phyloP scores from a whole-genome alignment of 495 filamentous ascomycete species.

The Penicillium paxilli region DNA sequence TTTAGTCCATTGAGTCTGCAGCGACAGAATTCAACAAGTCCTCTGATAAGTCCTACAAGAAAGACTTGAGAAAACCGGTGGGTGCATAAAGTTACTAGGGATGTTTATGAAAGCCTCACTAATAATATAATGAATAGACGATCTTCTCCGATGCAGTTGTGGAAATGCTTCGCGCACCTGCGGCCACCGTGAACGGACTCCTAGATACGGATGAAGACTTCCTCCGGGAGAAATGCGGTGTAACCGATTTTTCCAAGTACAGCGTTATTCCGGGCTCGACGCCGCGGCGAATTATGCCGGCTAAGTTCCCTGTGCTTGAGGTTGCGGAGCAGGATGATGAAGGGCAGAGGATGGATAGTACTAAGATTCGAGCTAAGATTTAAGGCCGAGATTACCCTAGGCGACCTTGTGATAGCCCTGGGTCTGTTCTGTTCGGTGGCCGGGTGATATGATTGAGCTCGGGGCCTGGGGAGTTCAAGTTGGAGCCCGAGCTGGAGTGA shows the following conservation, averaged over 20 bases:
- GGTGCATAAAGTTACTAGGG: conserved; percentile 39
- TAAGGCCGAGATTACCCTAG: no score
- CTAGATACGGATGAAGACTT: conserved; percentile 83
- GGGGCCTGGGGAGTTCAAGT: background rate
- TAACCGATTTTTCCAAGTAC: conserved; percentile 76
- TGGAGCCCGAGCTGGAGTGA: background rate
- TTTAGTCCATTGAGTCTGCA: conserved; percentile 67
- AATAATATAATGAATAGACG: conserved; percentile 29
- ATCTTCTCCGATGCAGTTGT: conserved; percentile 83
- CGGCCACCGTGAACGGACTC: conserved; percentile 64
- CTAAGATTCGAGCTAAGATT: conserved; percentile 30
- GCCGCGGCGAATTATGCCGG: conserved; percentile 80
- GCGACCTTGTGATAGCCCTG: background rate
- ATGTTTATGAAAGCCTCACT: conserved; percentile 2
- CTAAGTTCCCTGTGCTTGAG: conserved; percentile 63
- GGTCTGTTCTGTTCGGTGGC: background rate
- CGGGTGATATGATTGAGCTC: background rate
- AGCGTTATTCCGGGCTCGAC: conserved; percentile 61
- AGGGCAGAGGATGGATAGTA: conserved; percentile 71
- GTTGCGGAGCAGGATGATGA: conserved; percentile 85
- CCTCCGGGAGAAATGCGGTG: conserved; percentile 59
- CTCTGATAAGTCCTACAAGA: conserved; percentile 34
- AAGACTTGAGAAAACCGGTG: conserved; percentile 58
- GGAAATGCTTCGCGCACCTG: conserved; percentile 66
- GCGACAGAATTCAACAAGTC: conserved; percentile 58